Evolutionary conservation across 2,329 filamentous ascomycete species (phyloP), one percentile per base, ranked within the genome.

Genomic region (Zarea fungicola): DNA sequence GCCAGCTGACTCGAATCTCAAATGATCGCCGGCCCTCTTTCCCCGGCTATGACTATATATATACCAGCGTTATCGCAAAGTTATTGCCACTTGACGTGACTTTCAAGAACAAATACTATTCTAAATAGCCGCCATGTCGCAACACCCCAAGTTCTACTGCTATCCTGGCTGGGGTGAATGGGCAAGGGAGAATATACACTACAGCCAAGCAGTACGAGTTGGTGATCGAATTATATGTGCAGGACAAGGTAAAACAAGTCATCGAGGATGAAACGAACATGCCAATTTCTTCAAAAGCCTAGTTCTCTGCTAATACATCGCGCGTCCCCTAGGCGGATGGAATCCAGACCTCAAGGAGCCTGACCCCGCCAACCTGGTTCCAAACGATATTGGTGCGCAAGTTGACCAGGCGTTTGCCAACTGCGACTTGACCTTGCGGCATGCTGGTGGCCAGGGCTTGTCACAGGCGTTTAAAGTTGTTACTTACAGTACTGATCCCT

Each of bases 331-430:
- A 67, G 65, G 63, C 25, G 65, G 60, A 14, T 68, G 64, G 65
- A 51, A 65, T 25, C 62, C 58, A 14, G 26, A 59, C 5, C 62
- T 53, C 1, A 52, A 56, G 7, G 53, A 51, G 9, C 43, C 58
- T 58, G 67, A 51, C 21, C 13, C 49, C 26, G 42, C 29, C 18
- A 25, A 11, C 4, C 19, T 45, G 21, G n/a, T 72, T 48, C 41
- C 55, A 48, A 56, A 55, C 3, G 68, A 74, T 10, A 62, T 74
- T 34, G 67, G 69, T 40, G 66, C 62, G 0, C 66, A 78, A 45
- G 73, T 78, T 40, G 73, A 75, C 42, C 67, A 72, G 46, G 76
- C 78, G 0, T 84, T 84, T 55, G 61, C 58, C 4, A 84, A 83
- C 49, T 74, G 82, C 9, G 77, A 84, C 1, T 58, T 68, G 5